Evolutionary conservation across 495 filamentous ascomycete genomes (phyloP), one percentile per base, ranked within the genome.

Genomic region (Aspergillus conjunctus): DNA sequence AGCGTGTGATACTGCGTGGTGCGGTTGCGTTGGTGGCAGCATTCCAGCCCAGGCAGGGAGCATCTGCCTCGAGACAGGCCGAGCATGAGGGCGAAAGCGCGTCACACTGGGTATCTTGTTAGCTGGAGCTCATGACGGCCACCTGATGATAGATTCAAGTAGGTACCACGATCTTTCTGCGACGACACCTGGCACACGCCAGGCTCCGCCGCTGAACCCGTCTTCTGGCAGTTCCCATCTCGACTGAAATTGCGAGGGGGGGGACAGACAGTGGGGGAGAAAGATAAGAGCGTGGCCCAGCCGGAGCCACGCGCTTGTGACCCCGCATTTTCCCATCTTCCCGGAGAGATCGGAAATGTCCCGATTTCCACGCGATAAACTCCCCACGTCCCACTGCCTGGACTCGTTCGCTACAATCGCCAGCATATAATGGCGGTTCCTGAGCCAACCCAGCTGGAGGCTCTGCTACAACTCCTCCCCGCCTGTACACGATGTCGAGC

Each of bases 11-110:
- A 22, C 51, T 54, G 6, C 51, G 14, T 41, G 51, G 51, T 14
- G 32, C 51, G 20, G 51, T 39, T 11, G 51, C 51, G 17, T 54
- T 54, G 33, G 51, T 41, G 10, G 51, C 51, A 20, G 51, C n/a
- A 26, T 54, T 54, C 51, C 51, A 54, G 15, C 32, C 51, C 9
- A 54, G 51, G 41, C 51, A 54, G 51, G 26, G 30, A 0, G 18
- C 31, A 6, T 37, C 9, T 12, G 51, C 51, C 4, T 53, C 51
- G 1, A 34, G 6, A 20, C 51, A 53, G 31, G 51, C 26, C 12
- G 51, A 33, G 34, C 51, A 53, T 0, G 51, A 53, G 26, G 51
- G 31, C 15, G 51, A 53, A 20, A 17, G 33, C 31, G 32, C 5
- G 31, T 45, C 43, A 7, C 43, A 45, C 43, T 45, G 17, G 43